Evolutionary conservation across 2,329 filamentous ascomycete genomes (phyloP).

Genomic region (Penicillium sp.): DNA sequence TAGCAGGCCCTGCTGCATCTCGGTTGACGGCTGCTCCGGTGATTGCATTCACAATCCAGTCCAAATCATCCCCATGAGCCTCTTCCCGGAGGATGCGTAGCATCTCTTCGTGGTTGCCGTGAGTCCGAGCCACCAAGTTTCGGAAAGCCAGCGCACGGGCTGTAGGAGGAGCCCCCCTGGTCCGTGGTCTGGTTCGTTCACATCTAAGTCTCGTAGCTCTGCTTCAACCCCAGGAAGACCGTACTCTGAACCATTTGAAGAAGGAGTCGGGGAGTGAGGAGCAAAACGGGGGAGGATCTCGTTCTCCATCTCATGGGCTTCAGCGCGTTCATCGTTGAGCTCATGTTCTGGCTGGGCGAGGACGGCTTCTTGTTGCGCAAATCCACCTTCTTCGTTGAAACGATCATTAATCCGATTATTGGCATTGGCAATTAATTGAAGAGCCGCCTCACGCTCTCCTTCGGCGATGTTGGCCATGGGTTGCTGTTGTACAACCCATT

Average conservation of each 20-base stretch:
- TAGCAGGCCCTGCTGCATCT: slow-evolving; percentile 4
- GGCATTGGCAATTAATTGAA: slow-evolving; percentile 44
- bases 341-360: slow-evolving; percentile 9
- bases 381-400: slow-evolving; percentile 21
- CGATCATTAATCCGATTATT: slow-evolving; percentile 26
- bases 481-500: slow-evolving; percentile 98
- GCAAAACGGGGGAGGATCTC: slow-evolving; percentile 3
- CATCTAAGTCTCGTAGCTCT: background rate
- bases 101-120: slow-evolving; percentile 60
- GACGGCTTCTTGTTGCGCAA: slow-evolving; percentile 15
- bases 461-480: slow-evolving; percentile 81
- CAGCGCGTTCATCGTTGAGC: slow-evolving; percentile 7
- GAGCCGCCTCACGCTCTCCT: slow-evolving; percentile 51
- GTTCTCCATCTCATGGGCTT: slow-evolving; percentile 9
- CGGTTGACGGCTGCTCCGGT: slow-evolving; percentile 28
- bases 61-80: slow-evolving; percentile 57
- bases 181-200: background rate
- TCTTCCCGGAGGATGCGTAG: slow-evolving; percentile 62
- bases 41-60: slow-evolving; percentile 60
- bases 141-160: slow-evolving; percentile 50
- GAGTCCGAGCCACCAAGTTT: slow-evolving; percentile 59
- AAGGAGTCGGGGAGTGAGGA: slow-evolving; percentile 17
- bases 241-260: slow-evolving; percentile 21
- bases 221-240: slow-evolving; percentile 11
- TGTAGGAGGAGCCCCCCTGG: slow-evolving; percentile 2